Base-by-base conservation (phyloP, 2,329 filamentous ascomycete species). In the Coniochaeta sp. region DNA sequence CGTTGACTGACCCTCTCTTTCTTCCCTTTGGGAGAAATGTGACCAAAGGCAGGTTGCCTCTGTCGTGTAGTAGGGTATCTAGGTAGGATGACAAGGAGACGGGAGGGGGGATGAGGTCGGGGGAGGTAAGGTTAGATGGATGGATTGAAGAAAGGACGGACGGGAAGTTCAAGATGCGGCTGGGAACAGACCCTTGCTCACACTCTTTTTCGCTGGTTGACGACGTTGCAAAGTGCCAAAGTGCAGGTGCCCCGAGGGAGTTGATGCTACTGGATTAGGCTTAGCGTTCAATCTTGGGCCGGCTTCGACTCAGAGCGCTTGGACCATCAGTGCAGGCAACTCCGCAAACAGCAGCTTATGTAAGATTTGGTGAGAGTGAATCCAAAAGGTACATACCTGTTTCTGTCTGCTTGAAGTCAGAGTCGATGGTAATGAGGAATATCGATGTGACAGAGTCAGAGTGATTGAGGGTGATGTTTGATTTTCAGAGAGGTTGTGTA, bases 141-240 rank as follows among this genome's bases (percentile, higher is more conserved):
- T n/a, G 30, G 28, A 48, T 48, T 31, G 45, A 48, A 48, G 26
- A n/a, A n/a, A 31, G 28, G 45, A 20, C 45, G 45, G 45, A 42
- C 20, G 45, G n/a, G n/a, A n/a, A n/a, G n/a, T n/a, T 49, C 47
- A 31, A 49, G 47, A 24, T 49, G 47, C 47, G 47, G 47, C 31
- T 49, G 28, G 47, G 47, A 35, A 35, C 28, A 14, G 47, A 22
- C 16, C 45, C 38, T 26, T 30, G 45, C 10, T n/a, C 30, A 16
- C 12, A 16, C 13, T 35, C 28, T 35, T 49, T 49, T 49, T 32
- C 47, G 47, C 47, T 24, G 47, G 28, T 49, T 49, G 47, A 35
- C 47, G 45, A 47, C 45, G 45, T 47, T 47, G 45, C 45, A 28
- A 47, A 20, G 45, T 32, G 30, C n/a, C n/a, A n/a, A n/a, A n/a